Conservation (phyloP, 331 rosid species). For the Telfairia occidentalis region DNA sequence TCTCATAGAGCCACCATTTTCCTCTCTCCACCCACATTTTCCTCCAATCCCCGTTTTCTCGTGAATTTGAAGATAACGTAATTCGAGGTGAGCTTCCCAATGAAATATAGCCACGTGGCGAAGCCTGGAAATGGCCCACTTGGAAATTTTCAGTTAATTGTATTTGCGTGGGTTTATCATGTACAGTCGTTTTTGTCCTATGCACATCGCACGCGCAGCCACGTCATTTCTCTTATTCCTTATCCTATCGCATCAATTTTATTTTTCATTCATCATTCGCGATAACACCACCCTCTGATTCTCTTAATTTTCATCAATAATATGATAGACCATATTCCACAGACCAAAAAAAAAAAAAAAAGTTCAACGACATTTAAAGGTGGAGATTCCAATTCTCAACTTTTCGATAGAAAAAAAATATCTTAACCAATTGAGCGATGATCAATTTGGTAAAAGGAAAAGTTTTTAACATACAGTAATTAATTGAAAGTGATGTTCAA, state of each 20-base stretch:
- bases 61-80: conserved; percentile 28
- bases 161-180: not conserved
- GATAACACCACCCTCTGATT: not conserved
- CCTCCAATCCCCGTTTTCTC: not conserved
- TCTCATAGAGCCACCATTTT: conserved; percentile 1
- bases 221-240: conserved; percentile 1
- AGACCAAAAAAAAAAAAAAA: not conserved
- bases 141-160: not conserved
- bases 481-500: not conserved
- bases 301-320: not conserved
- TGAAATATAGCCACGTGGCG: conserved; percentile 1
- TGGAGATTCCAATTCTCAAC: too few species aligned
- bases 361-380: too few species aligned
- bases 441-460: too few species aligned
- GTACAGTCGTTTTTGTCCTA: not conserved
- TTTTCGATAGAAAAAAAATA: too few species aligned
- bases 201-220: not conserved
- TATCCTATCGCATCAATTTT: conserved; percentile 2
- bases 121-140: not conserved
- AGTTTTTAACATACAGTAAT: not conserved
- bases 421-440: too few species aligned
- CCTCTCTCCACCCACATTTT: conserved; percentile 15
- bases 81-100: conserved; percentile 17
- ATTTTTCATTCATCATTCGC: not conserved
- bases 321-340: not conserved